A percentile compares a stretch with the other conserved stretches of the same genome.
These are phyloP conservation scores for Colletotrichum noveboracense DNA, from an alignment of 2,329 filamentous ascomycete species.

Conservation along the genomic window DNA sequence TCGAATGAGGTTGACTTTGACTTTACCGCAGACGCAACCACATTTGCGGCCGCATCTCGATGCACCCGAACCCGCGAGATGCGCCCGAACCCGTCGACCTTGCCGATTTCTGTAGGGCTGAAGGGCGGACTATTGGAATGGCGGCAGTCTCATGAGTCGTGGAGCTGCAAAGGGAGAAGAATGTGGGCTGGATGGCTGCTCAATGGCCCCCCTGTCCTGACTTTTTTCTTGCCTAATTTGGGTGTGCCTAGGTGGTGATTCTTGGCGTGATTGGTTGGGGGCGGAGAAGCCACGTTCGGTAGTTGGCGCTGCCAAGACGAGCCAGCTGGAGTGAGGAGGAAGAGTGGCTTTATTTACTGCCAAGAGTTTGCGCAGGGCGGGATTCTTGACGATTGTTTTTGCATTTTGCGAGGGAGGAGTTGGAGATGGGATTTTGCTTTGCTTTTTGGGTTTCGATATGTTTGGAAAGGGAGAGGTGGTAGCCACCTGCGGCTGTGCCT, in stretches of 20 bases:
- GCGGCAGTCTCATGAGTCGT: neutral
- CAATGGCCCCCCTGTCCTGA: neutral
- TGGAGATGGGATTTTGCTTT: neutral
- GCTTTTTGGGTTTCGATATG: neutral
- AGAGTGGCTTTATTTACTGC: neutral
- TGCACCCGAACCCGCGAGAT: neutral
- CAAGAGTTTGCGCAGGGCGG: neutral
- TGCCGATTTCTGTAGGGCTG: neutral
- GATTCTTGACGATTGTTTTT: neutral
- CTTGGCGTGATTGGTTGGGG: constrained; percentile 17
- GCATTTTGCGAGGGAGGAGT: neutral
- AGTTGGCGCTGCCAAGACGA: neutral
- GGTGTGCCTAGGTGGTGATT: neutral
- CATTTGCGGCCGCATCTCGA: neutral
- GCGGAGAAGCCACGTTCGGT: neutral
- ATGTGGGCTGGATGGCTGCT: neutral
- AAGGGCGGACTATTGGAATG: neutral
- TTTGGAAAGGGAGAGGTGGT: neutral
- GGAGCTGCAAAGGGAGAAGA: neutral
- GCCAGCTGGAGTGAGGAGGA: neutral
- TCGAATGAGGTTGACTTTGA: constrained; percentile 6
- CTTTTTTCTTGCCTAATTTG: neutral
- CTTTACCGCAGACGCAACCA: neutral
- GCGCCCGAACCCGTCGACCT: neutral
- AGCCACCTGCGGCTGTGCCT: neutral